phyloP scores from a whole-genome alignment of 257 asterid genomes.

The Pogostemon cablin region DNA sequence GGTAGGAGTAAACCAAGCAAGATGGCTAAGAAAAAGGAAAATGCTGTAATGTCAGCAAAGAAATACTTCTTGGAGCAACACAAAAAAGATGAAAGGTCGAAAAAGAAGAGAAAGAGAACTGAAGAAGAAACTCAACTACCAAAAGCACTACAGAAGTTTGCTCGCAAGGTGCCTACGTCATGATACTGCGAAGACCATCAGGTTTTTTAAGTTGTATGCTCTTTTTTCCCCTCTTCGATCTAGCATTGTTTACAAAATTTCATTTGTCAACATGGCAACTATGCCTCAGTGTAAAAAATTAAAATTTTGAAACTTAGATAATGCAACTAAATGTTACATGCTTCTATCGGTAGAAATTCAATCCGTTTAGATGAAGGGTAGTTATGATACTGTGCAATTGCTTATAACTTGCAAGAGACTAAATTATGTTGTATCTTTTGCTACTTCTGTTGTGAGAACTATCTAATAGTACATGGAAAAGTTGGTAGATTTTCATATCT shows the following conservation, averaged over 20 bases:
- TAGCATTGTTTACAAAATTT: constrained; percentile 4
- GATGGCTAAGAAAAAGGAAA: constrained; percentile 72
- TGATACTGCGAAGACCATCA: constrained; percentile 28
- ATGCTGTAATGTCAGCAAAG: constrained; percentile 67
- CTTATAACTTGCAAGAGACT: not conserved
- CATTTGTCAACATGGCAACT: not conserved
- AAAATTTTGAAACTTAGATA: constrained; percentile 13
- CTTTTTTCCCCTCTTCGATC: not conserved
- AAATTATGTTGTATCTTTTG: no score
- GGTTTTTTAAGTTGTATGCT: not conserved
- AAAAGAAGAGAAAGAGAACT: constrained; percentile 61
- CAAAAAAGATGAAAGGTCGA: constrained; percentile 33
- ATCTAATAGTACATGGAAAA: no score
- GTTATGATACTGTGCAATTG: no score
- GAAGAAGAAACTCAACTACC: constrained; percentile 62
- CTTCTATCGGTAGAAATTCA: constrained; percentile 5
- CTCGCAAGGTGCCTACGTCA: constrained; percentile 46
- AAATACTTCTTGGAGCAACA: constrained; percentile 57
- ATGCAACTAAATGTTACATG: constrained; percentile 8
- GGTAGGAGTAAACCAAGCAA: constrained; percentile 91
- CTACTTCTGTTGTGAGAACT: no score
- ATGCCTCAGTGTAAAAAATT: constrained; percentile 15
- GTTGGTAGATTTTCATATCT: no score
- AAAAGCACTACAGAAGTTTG: constrained; percentile 66
- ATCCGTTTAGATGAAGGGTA: not conserved